Evolutionary conservation across 2,329 filamentous ascomycete genomes (phyloP).

Genomic region (Calonectria henricotiae): DNA sequence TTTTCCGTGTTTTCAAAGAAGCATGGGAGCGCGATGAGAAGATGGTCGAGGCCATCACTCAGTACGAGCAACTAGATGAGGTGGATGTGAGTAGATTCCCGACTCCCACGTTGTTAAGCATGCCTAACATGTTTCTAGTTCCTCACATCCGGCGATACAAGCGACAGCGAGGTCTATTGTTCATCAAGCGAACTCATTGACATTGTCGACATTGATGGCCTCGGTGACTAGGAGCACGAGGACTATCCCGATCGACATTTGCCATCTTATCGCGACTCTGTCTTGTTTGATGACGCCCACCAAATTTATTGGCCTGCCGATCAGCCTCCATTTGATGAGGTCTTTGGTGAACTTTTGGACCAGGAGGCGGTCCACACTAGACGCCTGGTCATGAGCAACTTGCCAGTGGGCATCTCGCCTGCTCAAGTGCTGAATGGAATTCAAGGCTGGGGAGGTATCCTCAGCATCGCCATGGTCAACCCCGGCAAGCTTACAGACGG

Average conservation of each 20-base stretch:
- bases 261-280: not conserved
- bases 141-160: not conserved
- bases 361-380: constrained; percentile 35
- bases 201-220: not conserved
- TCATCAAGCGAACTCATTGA: not conserved
- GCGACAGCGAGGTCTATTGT: not conserved
- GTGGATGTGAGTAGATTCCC: constrained; percentile 6
- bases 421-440: constrained; percentile 48
- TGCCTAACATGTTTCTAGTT: not conserved
- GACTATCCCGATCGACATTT: not conserved
- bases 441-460: constrained; percentile 36
- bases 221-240: constrained; percentile 9
- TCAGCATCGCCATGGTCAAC: constrained; percentile 30
- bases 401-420: constrained; percentile 36
- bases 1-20: not conserved
- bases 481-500: not conserved
- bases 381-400: constrained; percentile 46
- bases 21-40: not conserved
- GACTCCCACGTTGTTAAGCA: no score
- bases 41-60: not conserved
- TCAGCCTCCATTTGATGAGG: constrained; percentile 20
- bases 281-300: constrained; percentile 10
- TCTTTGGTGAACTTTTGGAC: not conserved
- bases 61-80: not conserved
- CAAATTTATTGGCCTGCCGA: constrained; percentile 2